A percentile compares a stretch with the other conserved stretches of the same genome.
Conservation (phyloP, 495 filamentous ascomycete species). For the Hypomontagnella monticulosa region DNA sequence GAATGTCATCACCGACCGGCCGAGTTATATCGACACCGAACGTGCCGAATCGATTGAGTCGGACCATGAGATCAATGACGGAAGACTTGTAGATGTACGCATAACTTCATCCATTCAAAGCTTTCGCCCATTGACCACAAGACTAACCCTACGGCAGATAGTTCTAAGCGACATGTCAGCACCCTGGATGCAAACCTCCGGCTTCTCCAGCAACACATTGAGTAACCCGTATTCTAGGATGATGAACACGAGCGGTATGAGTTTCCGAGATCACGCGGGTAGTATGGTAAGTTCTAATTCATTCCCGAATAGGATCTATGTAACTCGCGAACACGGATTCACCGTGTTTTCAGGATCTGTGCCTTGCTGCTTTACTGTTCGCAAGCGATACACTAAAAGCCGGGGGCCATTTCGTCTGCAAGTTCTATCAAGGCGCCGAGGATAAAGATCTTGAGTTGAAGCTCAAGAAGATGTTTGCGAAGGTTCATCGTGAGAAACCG, state of each 20-base stretch:
- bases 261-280: conserved; percentile 86
- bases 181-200: conserved; percentile 85
- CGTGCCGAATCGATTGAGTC: conserved; percentile 49
- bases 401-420: conserved; percentile 92
- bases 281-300: conserved; percentile 79
- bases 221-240: conserved; percentile 95
- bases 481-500: conserved; percentile 87
- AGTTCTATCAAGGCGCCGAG: conserved; percentile 92
- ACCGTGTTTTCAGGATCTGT: conserved; percentile 76
- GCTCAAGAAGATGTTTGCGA: conserved; percentile 77
- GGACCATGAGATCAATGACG: conserved; percentile 44
- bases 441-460: conserved; percentile 79
- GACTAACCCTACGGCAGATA: conserved; percentile 55
- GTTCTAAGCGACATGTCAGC: conserved; percentile 98
- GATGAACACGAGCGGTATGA: conserved; percentile 96
- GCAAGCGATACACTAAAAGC: conserved; percentile 81
- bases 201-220: conserved; percentile 84
- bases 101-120: neutral
- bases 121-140: neutral
- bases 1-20: conserved; percentile 46
- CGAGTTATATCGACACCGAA: conserved; percentile 66
- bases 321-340: conserved; percentile 3
- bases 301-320: neutral
- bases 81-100: conserved; percentile 76
- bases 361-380: conserved; percentile 83